Percentiles rank a stretch among this genome's conserved stretches.
Evolutionary conservation across 768 basidiomycete species (phyloP).

Genomic region (Rhizopogon sp.): DNA sequence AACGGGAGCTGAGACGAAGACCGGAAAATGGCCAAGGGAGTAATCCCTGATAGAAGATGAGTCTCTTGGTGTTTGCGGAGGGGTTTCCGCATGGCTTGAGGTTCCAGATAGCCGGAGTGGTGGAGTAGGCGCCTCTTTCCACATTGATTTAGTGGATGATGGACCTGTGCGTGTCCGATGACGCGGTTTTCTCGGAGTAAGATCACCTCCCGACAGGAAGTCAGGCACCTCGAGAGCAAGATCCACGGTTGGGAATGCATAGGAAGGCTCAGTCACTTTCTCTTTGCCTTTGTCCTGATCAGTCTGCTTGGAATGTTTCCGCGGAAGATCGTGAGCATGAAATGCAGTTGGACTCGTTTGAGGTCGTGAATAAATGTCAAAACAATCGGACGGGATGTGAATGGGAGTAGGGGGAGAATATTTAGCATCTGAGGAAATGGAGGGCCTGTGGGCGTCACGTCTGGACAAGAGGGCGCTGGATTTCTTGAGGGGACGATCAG

Average conservation of each 20-base stretch:
- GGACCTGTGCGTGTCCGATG: slow-evolving; percentile 57
- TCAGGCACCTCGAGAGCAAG: slow-evolving; percentile 20
- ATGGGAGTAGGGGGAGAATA: slow-evolving; percentile 8
- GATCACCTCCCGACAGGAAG: slow-evolving; percentile 19
- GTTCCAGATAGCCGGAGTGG: slow-evolving; percentile 62
- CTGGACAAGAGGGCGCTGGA: slow-evolving; percentile 54
- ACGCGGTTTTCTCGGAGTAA: slow-evolving; percentile 38
- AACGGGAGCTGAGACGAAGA: slow-evolving; percentile 71
- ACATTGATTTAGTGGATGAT: slow-evolving; percentile 35
- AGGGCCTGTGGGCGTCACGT: slow-evolving; percentile 38
- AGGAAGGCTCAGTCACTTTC: slow-evolving; percentile 15
- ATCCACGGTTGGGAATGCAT: slow-evolving; percentile 23
- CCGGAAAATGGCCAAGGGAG: slow-evolving; percentile 45
- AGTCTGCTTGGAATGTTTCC: slow-evolving; percentile 19
- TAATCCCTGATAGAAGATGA: slow-evolving; percentile 17
- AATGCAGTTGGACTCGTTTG: slow-evolving; percentile 28
- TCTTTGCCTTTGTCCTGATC: slow-evolving; percentile 22
- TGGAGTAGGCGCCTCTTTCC: slow-evolving; percentile 43
- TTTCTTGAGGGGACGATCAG: slow-evolving; percentile 42
- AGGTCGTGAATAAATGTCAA: slow-evolving; percentile 41
- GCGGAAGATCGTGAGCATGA: slow-evolving; percentile 9
- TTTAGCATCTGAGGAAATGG: slow-evolving; percentile 10
- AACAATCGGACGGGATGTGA: slow-evolving; percentile 31
- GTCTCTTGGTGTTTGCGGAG: slow-evolving; percentile 67
- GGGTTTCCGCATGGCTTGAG: slow-evolving; percentile 66